Base-by-base conservation (phyloP, 2,329 filamentous ascomycete genomes). In the Colletotrichum falcatum region DNA sequence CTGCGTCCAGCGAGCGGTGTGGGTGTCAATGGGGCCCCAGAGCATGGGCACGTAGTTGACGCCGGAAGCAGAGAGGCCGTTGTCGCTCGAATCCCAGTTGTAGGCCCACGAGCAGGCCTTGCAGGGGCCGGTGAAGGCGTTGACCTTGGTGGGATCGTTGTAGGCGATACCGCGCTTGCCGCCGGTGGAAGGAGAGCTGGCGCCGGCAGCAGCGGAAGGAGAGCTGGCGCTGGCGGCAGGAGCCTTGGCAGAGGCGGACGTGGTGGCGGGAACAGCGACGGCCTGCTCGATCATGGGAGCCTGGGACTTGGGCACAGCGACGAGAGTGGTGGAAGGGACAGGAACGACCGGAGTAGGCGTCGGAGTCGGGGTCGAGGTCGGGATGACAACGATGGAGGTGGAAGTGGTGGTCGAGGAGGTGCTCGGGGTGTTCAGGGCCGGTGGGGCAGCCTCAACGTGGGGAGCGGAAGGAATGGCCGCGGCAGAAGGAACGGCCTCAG, bases 121-220 rank as follows among this genome's bases (percentile, higher is more conserved):
- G 74, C 79, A 71, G 72, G 80, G 79, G 60, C 78, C 77, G 56
- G 74, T 75, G 56, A 93, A 90, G 73, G 80, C 75, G 65, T 83
- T 80, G 78, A 87, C 85, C 44, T 91, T 82, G 35, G 74, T 75
- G 65, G 84, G 84, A 39, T 88, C 82, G 80, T 93, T 92, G 87
- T 90, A 94, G 61, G 88, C 88, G 60, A 93, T 80, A 80, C 91
- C 91, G 78, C 90, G 90, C 88, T 92, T 91, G 75, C 79, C 78
- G 63, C 77, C 78, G 46, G 74, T 63, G 23, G 71, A 54, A 55
- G 74, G 42, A 18, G 73, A 56, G 23, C 65, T 69, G 44, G 70
- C 61, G 35, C 73, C 58, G 9, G 74, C 67, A 48, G 72, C 37
- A 44, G 70, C n/a, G 23, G 71, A 54, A 55, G 74, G 42, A 18